Percentiles rank a stretch among this genome's conserved stretches.
Evolutionary conservation across 768 basidiomycete genomes (phyloP).

Genomic region (Agrocybe pediades): DNA sequence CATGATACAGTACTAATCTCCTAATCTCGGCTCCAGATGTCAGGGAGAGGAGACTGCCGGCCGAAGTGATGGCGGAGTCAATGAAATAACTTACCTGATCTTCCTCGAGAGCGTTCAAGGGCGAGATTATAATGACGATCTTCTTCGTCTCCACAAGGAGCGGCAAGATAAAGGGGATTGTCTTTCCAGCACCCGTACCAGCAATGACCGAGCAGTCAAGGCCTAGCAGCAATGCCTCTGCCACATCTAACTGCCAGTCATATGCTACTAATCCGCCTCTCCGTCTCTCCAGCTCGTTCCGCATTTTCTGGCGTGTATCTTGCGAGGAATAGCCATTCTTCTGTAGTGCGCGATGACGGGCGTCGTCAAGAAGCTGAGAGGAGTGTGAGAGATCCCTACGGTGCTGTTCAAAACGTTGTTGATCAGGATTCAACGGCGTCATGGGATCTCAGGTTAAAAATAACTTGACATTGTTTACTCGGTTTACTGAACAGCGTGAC

Average conservation of each 20-base stretch:
- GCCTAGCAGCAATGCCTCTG: constrained; percentile 31
- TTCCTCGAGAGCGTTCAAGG: constrained; percentile 9
- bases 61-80: no score
- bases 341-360: background rate
- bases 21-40: no score
- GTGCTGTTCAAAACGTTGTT: no score
- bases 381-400: no score
- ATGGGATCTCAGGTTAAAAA: no score
- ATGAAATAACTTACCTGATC: constrained; percentile 13
- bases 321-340: constrained; percentile 1
- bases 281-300: background rate
- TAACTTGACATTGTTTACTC: no score
- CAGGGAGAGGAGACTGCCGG: no score
- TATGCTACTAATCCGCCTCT: constrained; percentile 12
- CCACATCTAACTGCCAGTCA: constrained; percentile 36
- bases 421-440: no score
- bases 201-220: constrained; percentile 33
- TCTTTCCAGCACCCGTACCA: constrained; percentile 35
- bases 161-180: constrained; percentile 32
- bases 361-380: background rate
- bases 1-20: no score
- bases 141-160: constrained; percentile 19
- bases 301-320: background rate
- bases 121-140: constrained; percentile 11
- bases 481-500: no score